These are phyloP conservation scores for Phytophthora meadii DNA, from an alignment of 352 stramenopile genomes.

Conservation along the genomic window DNA sequence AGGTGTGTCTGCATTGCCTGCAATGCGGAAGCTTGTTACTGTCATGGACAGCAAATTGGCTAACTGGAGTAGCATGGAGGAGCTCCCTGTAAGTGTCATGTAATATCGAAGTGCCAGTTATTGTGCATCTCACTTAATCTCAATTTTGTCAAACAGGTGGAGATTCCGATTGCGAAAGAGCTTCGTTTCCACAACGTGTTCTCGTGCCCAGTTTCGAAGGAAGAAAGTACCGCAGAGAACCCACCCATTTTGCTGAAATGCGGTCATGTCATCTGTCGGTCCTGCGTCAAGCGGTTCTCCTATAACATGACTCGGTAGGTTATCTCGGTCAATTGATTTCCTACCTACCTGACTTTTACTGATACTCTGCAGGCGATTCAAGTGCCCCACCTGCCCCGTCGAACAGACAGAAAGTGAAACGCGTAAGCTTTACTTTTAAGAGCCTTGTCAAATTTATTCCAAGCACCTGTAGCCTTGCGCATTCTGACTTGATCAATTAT, in stretches of 20 bases:
- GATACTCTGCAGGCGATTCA: slow-evolving; percentile 69
- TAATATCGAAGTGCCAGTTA: background rate
- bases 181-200: slow-evolving; percentile 90
- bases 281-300: slow-evolving; percentile 84
- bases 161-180: slow-evolving; percentile 83
- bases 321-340: background rate
- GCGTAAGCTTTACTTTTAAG: slow-evolving; percentile 76
- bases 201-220: slow-evolving; percentile 87
- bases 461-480: slow-evolving; percentile 24
- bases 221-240: slow-evolving; percentile 86
- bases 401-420: slow-evolving; percentile 84
- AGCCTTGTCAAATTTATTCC: too few relatives aligned
- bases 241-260: slow-evolving; percentile 89
- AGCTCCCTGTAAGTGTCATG: slow-evolving; percentile 62
- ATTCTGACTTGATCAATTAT: slow-evolving; percentile 20
- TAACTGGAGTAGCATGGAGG: slow-evolving; percentile 78
- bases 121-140: slow-evolving; percentile 7
- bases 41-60: slow-evolving; percentile 84
- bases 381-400: slow-evolving; percentile 87
- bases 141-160: slow-evolving; percentile 42
- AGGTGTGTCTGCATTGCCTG: slow-evolving; percentile 70
- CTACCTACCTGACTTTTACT: slow-evolving; percentile 4
- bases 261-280: slow-evolving; percentile 84
- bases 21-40: slow-evolving; percentile 80
- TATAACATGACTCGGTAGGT: slow-evolving; percentile 79